Evolutionary conservation across 2,329 filamentous ascomycete genomes (phyloP), one percentile per base, ranked within the genome.

Genomic region (Epichloe sp.): DNA sequence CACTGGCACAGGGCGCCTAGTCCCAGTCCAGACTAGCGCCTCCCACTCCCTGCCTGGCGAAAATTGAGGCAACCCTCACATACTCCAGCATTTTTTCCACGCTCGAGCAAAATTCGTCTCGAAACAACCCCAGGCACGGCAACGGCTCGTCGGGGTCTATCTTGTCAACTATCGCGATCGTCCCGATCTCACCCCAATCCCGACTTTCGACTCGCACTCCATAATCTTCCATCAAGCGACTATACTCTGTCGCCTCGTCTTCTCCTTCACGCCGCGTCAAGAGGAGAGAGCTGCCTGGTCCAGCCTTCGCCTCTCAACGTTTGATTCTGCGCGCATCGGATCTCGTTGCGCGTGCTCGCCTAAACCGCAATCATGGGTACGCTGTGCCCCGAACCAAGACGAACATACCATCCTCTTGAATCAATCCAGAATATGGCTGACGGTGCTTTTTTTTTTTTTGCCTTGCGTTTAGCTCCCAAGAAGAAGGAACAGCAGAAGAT

Each of bases 401-500:
- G 17, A 43, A 26, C 34, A 15, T 11, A 43, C n/a, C 34, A 15
- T 11, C 26, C 12, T 34, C 10, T 23, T 14, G 44, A 44, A 36
- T 41, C 17, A 41, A 44, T 31, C 12, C 19, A 35, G 40, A 46
- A 26, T 14, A 47, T 45, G 41, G 26, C 45, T 53, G 44, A 53
- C 51, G 12, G 36, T 23, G 23, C 26, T 23, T 36, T 31, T 48
- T 50, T 54, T 55, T 49, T 31, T 31, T 31, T 31, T 31, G 26
- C 67, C 54, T 65, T 95, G 89, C 55, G 49, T 67, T 54, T 65
- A 95, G 90, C 86, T 79, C 91, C 90, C 60, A 87, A 90, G 71
- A 94, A 94, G 77, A 86, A 88, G 76, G 85, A 95, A 74, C 78
- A 82, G 71, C 85, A 95, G 82, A 98, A 94, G 79, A 91, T 98